Evolutionary conservation across 192 early-diverging fungal species (phyloP), one percentile per base, ranked within the genome.

Genomic region (Jimgerdemannia flammicorona): DNA sequence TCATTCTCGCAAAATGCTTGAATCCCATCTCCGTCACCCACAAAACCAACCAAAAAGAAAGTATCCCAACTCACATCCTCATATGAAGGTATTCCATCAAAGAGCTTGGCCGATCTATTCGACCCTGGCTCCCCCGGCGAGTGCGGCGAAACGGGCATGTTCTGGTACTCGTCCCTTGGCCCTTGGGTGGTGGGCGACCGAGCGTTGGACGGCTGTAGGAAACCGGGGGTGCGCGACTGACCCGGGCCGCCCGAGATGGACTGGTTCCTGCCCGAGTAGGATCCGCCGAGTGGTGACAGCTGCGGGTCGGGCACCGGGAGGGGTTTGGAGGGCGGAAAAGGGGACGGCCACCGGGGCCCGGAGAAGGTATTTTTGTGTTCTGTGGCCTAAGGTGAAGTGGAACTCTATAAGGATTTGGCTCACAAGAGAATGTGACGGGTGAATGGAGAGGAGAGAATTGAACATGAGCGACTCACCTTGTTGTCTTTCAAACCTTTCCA

Each of bases 401-500:
- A 29, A 29, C 29, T 29, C 29, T 29, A 29, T 29, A 29, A 29
- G 29, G 29, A 1, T 29, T 29, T 29, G 29, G 1, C 29, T n/a
- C 29, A 29, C 29, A 29, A 29, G 29, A 29, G 29, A 29, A 29
- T 29, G 29, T 29, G 29, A 29, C 29, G 0, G 29, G 29, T 29
- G 29, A 29, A 29, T 29, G 29, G 14, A 10, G 8, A 59, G 49
- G 6, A 59, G 14, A 14, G 8, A 59, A 2, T 59, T 59, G 14
- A 59, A 59, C 49, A 59, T 59, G 14, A 59, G 43, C 40, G 0
- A 29, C n/a, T 70, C 75, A 83, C 84, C 84, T 85, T 81, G 59
- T 85, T 83, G 44, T 85, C 84, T 79, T 84, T 86, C 10, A 74
- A 67, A 7, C 69, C 40, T 77, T 81, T 83, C 77, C 74, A 84